Percentiles rank a stretch among this genome's conserved stretches.
phyloP scores from a whole-genome alignment of 2,329 filamentous ascomycete genomes.

The Pestalotiopsis sp. region DNA sequence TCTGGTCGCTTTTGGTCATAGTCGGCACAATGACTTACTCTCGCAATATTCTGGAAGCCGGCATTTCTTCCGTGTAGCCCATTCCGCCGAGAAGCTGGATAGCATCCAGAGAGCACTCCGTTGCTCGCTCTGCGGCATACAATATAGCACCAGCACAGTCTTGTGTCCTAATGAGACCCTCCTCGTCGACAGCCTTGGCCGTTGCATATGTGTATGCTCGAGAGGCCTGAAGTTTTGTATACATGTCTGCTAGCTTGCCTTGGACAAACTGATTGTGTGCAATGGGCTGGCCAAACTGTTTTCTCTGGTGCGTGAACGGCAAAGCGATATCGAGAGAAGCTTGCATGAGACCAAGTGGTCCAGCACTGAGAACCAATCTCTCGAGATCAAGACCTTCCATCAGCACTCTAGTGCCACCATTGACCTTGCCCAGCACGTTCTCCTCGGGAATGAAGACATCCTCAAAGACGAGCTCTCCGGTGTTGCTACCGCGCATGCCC shows the following conservation, averaged over 20 bases:
- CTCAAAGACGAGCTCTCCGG: slow-evolving; percentile 90
- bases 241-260: slow-evolving; percentile 94
- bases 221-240: slow-evolving; percentile 85
- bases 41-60: slow-evolving; percentile 80
- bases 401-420: slow-evolving; percentile 84
- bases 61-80: slow-evolving; percentile 95
- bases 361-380: slow-evolving; percentile 86
- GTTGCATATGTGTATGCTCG: slow-evolving; percentile 87
- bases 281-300: slow-evolving; percentile 85
- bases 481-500: slow-evolving; percentile 96
- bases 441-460: slow-evolving; percentile 84
- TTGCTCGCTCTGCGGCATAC: slow-evolving; percentile 89
- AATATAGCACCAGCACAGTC: slow-evolving; percentile 95
- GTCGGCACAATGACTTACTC: slow-evolving; percentile 49
- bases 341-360: slow-evolving; percentile 94
- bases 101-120: slow-evolving; percentile 82
- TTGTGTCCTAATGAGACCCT: slow-evolving; percentile 74
- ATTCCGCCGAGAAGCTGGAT: slow-evolving; percentile 94
- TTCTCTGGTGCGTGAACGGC: slow-evolving; percentile 86
- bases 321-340: slow-evolving; percentile 80
- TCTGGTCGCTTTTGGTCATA: neutral
- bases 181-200: slow-evolving; percentile 78
- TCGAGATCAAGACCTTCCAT: slow-evolving; percentile 98
- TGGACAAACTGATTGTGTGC: slow-evolving; percentile 93
- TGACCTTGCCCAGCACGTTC: slow-evolving; percentile 78